Base-by-base conservation (phyloP, 768 basidiomycete species). In the Pisolithus marmoratus region DNA sequence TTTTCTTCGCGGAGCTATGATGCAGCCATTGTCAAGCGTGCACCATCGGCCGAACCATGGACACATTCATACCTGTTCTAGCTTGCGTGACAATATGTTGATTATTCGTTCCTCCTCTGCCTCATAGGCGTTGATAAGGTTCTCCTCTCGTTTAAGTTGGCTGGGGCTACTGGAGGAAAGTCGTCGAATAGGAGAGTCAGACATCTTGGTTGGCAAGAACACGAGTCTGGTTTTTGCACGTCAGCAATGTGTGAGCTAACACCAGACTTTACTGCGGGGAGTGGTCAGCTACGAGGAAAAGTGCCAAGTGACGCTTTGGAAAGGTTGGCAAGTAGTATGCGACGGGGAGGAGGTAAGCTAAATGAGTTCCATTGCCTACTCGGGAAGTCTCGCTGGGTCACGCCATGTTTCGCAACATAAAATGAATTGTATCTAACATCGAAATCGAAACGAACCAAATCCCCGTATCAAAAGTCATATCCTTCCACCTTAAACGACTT, bases 31-130 rank as follows among this genome's bases (percentile, higher is more conserved):
- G 45, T 43, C 36, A 45, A 38, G 45, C 41, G 47, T 45, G 20
- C 38, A 38, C 46, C 26, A 45, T 41, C 17, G 26, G 19, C 43
- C n/a, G 34, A 26, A 37, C 22, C 8, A 29, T 19, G 24, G 41
- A 29, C 36, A 58, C 47, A 44, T 47, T 22, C 20, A 49, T 53
- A 87, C 90, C 83, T 87, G 79, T 70, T 92, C 88, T 48, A 93
- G 74, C 65, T 92, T 93, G 58, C 89, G 76, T 24, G 86, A 90
- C 50, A 93, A 71, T 7, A 87, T 74, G 54, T 90, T 91, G 57
- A 90, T 86, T 50, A 93, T 90, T 42, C 89, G 82, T 65, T 93
- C 90, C 69, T 93, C 89, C 68, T 93, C 90, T 11, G 90, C 90
- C 60, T 92, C 90, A 65, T 90, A 92, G 20, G 86, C 85, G 67